Percentiles rank a stretch among this genome's conserved stretches.
Evolutionary conservation across 2,329 filamentous ascomycete genomes (phyloP).

Genomic region (Aspergillus pseudoterreus): DNA sequence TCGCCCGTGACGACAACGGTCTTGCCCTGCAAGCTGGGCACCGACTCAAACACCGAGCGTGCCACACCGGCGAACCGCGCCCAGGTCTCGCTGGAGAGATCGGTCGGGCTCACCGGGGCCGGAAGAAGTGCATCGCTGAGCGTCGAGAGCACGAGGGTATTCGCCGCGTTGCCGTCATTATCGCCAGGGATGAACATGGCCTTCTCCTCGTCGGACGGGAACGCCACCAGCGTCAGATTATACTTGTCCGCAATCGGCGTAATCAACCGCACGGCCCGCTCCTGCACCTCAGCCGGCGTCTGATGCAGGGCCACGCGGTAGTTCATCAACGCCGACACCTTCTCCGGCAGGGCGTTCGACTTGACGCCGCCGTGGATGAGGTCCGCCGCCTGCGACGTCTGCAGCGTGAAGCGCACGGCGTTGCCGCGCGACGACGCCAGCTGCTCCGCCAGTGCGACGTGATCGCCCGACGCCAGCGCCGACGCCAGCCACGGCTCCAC

Average conservation of each 20-base stretch:
- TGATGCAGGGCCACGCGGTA: slow-evolving; percentile 57
- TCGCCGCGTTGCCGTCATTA: slow-evolving; percentile 10
- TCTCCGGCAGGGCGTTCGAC: slow-evolving; percentile 57
- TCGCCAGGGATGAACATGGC: slow-evolving; percentile 5
- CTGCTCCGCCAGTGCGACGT: slow-evolving; percentile 39
- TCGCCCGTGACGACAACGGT: slow-evolving; percentile 42
- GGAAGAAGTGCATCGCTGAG: slow-evolving; percentile 27
- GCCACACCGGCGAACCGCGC: slow-evolving; percentile 38
- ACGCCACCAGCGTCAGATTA: slow-evolving; percentile 47
- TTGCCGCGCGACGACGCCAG: slow-evolving; percentile 37
- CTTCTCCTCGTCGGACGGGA: slow-evolving; percentile 27
- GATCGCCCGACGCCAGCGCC: slow-evolving; percentile 45
- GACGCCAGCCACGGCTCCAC: slow-evolving; percentile 41
- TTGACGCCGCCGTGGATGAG: slow-evolving; percentile 55
- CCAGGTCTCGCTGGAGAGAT: slow-evolving; percentile 29
- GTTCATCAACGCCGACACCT: slow-evolving; percentile 51
- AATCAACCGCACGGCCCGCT: slow-evolving; percentile 47
- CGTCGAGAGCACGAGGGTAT: slow-evolving; percentile 29
- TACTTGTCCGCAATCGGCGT: slow-evolving; percentile 47
- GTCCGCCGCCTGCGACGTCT: slow-evolving; percentile 56
- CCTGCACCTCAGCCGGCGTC: slow-evolving; percentile 44
- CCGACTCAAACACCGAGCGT: slow-evolving; percentile 39
- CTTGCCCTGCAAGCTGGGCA: slow-evolving; percentile 23
- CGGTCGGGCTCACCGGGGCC: slow-evolving; percentile 33
- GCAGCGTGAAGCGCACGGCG: slow-evolving; percentile 51